Conservation (phyloP, 345 rosid species). For the Rhodomyrtus tomentosa region DNA sequence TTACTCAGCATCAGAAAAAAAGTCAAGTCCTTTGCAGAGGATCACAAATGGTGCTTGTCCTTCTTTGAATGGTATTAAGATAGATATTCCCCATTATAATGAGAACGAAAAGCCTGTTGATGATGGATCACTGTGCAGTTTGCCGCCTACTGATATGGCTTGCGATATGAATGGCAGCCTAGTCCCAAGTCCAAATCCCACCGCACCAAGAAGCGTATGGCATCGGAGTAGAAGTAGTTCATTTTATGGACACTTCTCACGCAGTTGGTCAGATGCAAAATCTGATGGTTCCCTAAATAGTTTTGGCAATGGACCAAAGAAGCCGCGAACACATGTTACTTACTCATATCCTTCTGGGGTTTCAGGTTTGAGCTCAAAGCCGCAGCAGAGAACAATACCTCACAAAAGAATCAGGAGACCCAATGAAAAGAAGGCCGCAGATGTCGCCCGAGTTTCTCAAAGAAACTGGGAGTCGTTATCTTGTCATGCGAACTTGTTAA, state of each 20-base stretch:
- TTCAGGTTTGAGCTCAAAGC: constrained; percentile 42
- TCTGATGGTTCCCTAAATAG: constrained; percentile 38
- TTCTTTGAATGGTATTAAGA: constrained; percentile 25
- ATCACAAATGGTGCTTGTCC: constrained; percentile 15
- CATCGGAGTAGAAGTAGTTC: constrained; percentile 49
- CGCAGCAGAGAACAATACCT: constrained; percentile 45
- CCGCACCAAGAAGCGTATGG: constrained; percentile 83
- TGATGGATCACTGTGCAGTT: constrained; percentile 16
- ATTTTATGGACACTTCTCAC: constrained; percentile 36
- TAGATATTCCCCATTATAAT: constrained; percentile 47
- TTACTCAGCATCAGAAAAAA: neutral
- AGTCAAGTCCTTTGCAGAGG: constrained; percentile 15
- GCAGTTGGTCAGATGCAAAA: constrained; percentile 71
- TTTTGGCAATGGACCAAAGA: constrained; percentile 81
- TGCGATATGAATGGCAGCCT: constrained; percentile 25
- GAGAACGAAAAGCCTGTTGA: constrained; percentile 22
- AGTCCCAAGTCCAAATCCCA: constrained; percentile 65
- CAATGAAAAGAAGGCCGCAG: constrained; percentile 48
- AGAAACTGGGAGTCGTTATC: constrained; percentile 53
- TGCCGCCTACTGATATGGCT: constrained; percentile 35
- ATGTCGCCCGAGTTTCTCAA: constrained; percentile 36
- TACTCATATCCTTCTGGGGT: constrained; percentile 67
- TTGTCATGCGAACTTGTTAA: constrained; percentile 68
- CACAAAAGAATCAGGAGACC: constrained; percentile 76
- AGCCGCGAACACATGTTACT: constrained; percentile 81